Percentiles rank a stretch among this genome's conserved stretches.
phyloP scores from a whole-genome alignment of 805 yeast genomes.

The Starmerella gropengiesseri region DNA sequence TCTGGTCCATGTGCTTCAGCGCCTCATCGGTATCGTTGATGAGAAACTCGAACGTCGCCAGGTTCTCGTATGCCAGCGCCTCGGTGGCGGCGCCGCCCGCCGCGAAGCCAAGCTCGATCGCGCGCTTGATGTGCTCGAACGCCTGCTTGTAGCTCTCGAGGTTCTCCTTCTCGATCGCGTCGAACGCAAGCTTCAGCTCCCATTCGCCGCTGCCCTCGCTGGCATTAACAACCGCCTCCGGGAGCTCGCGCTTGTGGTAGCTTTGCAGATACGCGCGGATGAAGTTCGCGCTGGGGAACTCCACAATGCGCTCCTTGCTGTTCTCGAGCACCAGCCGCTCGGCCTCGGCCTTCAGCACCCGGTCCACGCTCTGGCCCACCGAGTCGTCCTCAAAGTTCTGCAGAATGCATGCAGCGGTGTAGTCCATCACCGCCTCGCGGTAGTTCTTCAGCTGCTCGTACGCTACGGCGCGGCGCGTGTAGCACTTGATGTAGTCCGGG shows the following conservation, averaged over 20 bases:
- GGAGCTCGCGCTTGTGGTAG: conserved; percentile 48
- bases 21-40: conserved; percentile 62
- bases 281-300: conserved; percentile 39
- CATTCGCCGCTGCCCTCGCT: conserved; percentile 48
- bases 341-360: conserved; percentile 75
- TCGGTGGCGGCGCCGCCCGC: conserved; percentile 25
- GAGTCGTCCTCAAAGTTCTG: conserved; percentile 74
- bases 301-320: conserved; percentile 35
- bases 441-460: conserved; percentile 70
- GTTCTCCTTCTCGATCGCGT: conserved; percentile 39
- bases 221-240: conserved; percentile 38
- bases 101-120: conserved; percentile 24
- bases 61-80: conserved; percentile 72
- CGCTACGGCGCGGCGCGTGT: conserved; percentile 86
- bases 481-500: conserved; percentile 85
- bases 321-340: conserved; percentile 45
- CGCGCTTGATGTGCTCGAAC: conserved; percentile 35
- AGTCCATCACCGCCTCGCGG: conserved; percentile 80
- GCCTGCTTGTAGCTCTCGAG: conserved; percentile 53
- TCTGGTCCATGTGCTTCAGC: conserved; percentile 48
- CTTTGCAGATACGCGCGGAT: conserved; percentile 80
- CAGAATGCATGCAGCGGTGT: conserved; percentile 75
- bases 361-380: conserved; percentile 71
- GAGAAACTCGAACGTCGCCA: conserved; percentile 74
- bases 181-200: conserved; percentile 54